phyloP scores from a whole-genome alignment of 768 basidiomycete genomes.

The Auricularia sp. region DNA sequence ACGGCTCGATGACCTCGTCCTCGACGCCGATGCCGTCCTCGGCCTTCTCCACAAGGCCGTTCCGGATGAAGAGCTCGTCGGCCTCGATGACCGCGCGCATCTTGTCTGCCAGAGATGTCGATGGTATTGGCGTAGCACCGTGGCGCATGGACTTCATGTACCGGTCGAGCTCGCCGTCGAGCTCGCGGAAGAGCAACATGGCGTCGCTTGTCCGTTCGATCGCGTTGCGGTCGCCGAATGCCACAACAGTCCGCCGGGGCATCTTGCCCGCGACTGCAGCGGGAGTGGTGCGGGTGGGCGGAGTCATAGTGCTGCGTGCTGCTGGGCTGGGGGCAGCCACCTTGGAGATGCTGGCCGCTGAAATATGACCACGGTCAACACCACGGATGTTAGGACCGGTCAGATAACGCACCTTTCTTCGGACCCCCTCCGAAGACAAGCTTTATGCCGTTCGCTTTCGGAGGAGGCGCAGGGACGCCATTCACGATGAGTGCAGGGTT shows the following conservation, averaged over 20 bases:
- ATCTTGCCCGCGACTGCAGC: conserved; percentile 12
- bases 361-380: background rate
- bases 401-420: background rate
- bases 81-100: conserved; percentile 2
- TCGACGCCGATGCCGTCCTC: background rate
- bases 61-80: background rate
- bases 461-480: conserved; percentile 8
- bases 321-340: conserved; percentile 4
- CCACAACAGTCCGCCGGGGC: conserved; percentile 28
- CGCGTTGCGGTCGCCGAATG: conserved; percentile 59
- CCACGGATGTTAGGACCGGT: background rate
- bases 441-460: conserved; percentile 31
- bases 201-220: conserved; percentile 60
- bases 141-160: conserved; percentile 9
- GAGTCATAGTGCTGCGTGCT: conserved; percentile 14
- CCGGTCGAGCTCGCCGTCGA: conserved; percentile 44
- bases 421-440: conserved; percentile 24
- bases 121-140: background rate
- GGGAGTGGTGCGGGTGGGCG: conserved; percentile 10
- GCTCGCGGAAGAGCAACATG: conserved; percentile 57
- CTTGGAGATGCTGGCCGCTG: conserved; percentile 1
- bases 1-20: background rate
- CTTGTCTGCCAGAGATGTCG: background rate
- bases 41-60: background rate
- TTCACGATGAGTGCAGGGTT: conserved; percentile 36